Percentiles rank a stretch among this genome's conserved stretches.
These are phyloP conservation scores for Gyrodon lividus DNA, from an alignment of 768 basidiomycete genomes.

Conservation along the genomic window DNA sequence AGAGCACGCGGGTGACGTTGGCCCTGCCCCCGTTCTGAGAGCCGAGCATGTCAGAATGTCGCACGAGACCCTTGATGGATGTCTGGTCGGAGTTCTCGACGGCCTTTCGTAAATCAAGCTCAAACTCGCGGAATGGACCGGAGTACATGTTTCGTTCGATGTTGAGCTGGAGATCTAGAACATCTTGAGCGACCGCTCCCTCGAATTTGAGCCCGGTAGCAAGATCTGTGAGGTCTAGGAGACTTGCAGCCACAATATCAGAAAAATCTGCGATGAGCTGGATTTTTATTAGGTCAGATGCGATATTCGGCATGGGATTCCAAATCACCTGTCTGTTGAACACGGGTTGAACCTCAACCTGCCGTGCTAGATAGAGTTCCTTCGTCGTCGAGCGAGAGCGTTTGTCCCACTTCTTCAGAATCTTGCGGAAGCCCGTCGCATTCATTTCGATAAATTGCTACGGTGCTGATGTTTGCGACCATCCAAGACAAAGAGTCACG, in stretches of 20 bases:
- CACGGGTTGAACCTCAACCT: conserved; percentile 98
- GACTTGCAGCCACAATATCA: conserved; percentile 84
- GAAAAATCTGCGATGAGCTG: conserved; percentile 94
- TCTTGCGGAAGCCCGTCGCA: conserved; percentile 94
- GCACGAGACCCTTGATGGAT: conserved; percentile 67
- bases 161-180: conserved; percentile 69
- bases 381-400: conserved; percentile 93
- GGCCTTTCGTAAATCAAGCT: conserved; percentile 81
- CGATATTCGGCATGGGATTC: not conserved
- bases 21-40: conserved; percentile 59
- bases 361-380: conserved; percentile 91
- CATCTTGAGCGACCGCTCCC: conserved; percentile 71
- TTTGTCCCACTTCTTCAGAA: conserved; percentile 98
- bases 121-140: conserved; percentile 84
- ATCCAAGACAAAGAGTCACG: conserved; percentile 8
- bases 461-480: conserved; percentile 15
- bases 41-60: conserved; percentile 64
- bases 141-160: conserved; percentile 58
- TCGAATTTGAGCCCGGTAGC: conserved; percentile 77
- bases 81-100: conserved; percentile 58
- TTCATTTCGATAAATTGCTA: conserved; percentile 98
- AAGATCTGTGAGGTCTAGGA: conserved; percentile 75
- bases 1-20: conserved; percentile 88
- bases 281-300: conserved; percentile 14
- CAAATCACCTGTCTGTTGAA: conserved; percentile 89